Conservation (phyloP, 2,329 filamentous ascomycete species). For the Xylaria multiplex region DNA sequence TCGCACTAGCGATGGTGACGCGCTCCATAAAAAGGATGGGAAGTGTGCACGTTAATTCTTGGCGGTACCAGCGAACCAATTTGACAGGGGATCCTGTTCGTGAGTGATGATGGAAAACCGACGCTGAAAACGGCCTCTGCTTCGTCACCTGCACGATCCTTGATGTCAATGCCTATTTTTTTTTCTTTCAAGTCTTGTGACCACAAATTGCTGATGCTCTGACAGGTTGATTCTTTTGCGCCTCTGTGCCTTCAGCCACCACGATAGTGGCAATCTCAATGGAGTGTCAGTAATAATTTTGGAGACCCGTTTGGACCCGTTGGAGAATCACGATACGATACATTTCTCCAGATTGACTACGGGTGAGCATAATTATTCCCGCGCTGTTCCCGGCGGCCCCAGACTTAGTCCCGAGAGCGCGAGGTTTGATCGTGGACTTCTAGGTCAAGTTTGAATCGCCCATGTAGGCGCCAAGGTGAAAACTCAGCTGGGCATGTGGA, state of each 20-base stretch:
- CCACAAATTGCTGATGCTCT: constrained; percentile 13
- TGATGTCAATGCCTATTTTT: constrained; percentile 28
- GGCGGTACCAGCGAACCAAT: constrained; percentile 26
- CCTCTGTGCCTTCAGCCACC: not conserved
- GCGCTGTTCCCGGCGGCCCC: constrained; percentile 24
- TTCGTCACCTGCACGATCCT: constrained; percentile 31
- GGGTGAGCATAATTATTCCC: constrained; percentile 29
- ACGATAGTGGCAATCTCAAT: not conserved
- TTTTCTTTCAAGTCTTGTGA: constrained; percentile 28
- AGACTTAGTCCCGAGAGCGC: constrained; percentile 33
- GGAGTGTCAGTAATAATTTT: not conserved
- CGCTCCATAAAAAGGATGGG: constrained; percentile 32
- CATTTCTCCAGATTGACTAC: constrained; percentile 30
- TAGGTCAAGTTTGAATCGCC: constrained; percentile 36
- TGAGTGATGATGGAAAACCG: constrained; percentile 31
- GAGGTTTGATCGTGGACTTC: constrained; percentile 37
- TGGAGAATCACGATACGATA: constrained; percentile 13
- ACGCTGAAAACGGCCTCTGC: constrained; percentile 19
- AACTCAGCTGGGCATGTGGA: constrained; percentile 42
- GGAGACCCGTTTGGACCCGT: constrained; percentile 6
- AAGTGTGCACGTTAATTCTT: constrained; percentile 29
- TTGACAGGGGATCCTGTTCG: constrained; percentile 36
- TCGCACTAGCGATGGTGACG: constrained; percentile 22
- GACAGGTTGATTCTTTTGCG: constrained; percentile 14
- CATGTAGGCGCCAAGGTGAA: constrained; percentile 33